Evolutionary conservation across 1,284 basidiomycete species (phyloP).

Genomic region (Xanthoconium separans): DNA sequence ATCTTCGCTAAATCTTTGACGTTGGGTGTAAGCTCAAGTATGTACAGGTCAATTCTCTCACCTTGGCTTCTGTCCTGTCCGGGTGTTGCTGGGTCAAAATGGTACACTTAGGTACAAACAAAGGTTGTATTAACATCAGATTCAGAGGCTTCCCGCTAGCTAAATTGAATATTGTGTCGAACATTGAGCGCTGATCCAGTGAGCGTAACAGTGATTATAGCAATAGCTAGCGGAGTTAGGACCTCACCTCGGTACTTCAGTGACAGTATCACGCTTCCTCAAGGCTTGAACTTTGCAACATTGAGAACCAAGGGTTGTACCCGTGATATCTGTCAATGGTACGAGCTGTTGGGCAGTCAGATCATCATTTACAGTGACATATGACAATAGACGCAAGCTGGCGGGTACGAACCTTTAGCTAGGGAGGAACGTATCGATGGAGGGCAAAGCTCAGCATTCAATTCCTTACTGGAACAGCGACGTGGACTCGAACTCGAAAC

Average conservation of each 20-base stretch:
- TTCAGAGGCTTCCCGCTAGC: too few species aligned
- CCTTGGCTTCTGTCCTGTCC: too few species aligned
- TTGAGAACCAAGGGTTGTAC: too few species aligned
- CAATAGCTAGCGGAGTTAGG: not conserved
- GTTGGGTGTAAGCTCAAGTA: too few species aligned
- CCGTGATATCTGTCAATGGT: conserved; percentile 14
- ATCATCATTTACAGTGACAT: not conserved
- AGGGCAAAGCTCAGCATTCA: conserved; percentile 14
- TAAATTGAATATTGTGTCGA: too few species aligned
- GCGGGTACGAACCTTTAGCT: conserved; percentile 19
- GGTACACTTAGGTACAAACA: too few species aligned
- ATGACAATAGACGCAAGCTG: conserved; percentile 5
- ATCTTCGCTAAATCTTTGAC: conserved; percentile 10
- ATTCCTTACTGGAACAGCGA: conserved; percentile 17
- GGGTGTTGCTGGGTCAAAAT: too few species aligned
- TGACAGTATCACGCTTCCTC: too few species aligned
- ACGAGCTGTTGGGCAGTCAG: not conserved
- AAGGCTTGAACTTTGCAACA: too few species aligned
- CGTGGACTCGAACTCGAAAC: conserved; percentile 23
- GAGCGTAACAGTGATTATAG: not conserved
- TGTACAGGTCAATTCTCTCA: too few species aligned
- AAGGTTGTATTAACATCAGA: too few species aligned
- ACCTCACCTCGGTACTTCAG: too few species aligned
- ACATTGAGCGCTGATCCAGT: not conserved
- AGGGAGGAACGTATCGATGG: conserved; percentile 15